Evolutionary conservation across 306 rosid species (phyloP), one percentile per base, ranked within the genome.

Genomic region (Corylus avellana): DNA sequence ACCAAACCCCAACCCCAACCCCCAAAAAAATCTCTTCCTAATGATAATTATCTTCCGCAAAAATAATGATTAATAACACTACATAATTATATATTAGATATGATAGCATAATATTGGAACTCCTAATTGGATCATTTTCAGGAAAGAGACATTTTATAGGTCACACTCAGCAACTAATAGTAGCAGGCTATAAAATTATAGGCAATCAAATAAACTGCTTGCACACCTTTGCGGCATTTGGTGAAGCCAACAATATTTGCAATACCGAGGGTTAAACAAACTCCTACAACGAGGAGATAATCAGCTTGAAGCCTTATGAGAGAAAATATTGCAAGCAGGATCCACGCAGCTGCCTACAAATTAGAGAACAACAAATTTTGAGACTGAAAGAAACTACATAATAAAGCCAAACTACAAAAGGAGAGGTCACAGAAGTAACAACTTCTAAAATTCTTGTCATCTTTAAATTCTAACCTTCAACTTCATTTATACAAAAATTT

Each of bases 181-280:
- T 27, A 57, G 32, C 42, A 63, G 61, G 57, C 48, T 56, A 68
- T 68, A 10, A 75, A 53, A 74, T n/a, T 71, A 62, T 22, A 75
- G 61, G 72, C 79, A 48, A 20, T 79, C 27, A 74, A 79, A 59
- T 67, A 56, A 70, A 85, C 39, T 56, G 72, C 35, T 73, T 74
- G 57, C 81, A 1, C 48, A 95, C 99, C 99, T 91, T 95, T 95
- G 29, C 93, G 93, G 88, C 99, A 93, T 89, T 91, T 93, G 78
- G 99, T 95, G 76, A 93, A 95, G 70, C 99, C 99, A 85, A 95
- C 87, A 20, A 95, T 95, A 81, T 95, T 95, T 70, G 99, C 99
- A 74, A 95, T 61, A 85, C 96, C 90, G 78, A 93, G 93, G 74
- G 97, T 95, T 94, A 95, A 78, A 84, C 99, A 93, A 84, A 95